These are phyloP conservation scores for Ophiocordyceps unilateralis DNA, from an alignment of 2,329 filamentous ascomycete genomes.

Conservation along the genomic window DNA sequence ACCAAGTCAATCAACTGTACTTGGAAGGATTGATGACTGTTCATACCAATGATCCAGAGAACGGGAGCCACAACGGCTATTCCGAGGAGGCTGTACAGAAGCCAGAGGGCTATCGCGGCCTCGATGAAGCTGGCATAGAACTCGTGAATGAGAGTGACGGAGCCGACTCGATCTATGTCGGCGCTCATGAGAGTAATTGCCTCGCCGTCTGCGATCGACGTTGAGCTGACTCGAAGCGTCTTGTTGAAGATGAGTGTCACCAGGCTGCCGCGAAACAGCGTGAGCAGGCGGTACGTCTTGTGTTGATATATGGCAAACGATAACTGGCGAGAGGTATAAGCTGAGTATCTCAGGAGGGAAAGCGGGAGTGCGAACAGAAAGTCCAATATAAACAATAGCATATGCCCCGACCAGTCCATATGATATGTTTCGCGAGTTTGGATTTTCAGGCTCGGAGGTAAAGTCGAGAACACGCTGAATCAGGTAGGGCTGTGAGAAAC, in stretches of 20 bases:
- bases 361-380: conserved; percentile 14
- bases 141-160: conserved; percentile 13
- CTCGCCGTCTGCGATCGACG: conserved; percentile 8
- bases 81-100: conserved; percentile 12
- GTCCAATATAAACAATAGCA: conserved; percentile 19
- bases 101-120: conserved; percentile 14
- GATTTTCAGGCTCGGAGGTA: conserved; percentile 8
- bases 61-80: conserved; percentile 8
- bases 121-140: conserved; percentile 18
- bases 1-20: neutral
- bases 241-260: conserved; percentile 30
- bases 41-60: conserved; percentile 7
- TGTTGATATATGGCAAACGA: conserved; percentile 9
- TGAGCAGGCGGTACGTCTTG: conserved; percentile 15
- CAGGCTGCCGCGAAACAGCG: conserved; percentile 16
- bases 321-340: conserved; percentile 3
- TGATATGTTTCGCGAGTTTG: conserved; percentile 11
- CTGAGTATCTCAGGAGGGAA: neutral
- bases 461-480: conserved; percentile 17
- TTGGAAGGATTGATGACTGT: neutral
- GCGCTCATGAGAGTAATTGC: conserved; percentile 24
- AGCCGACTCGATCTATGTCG: conserved; percentile 19
- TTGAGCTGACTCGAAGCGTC: conserved; percentile 16
- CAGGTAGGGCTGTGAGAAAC: conserved; percentile 25
- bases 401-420: conserved; percentile 22